Base-by-base conservation (phyloP, 768 basidiomycete genomes). In the Cystobasidium ongulense region DNA sequence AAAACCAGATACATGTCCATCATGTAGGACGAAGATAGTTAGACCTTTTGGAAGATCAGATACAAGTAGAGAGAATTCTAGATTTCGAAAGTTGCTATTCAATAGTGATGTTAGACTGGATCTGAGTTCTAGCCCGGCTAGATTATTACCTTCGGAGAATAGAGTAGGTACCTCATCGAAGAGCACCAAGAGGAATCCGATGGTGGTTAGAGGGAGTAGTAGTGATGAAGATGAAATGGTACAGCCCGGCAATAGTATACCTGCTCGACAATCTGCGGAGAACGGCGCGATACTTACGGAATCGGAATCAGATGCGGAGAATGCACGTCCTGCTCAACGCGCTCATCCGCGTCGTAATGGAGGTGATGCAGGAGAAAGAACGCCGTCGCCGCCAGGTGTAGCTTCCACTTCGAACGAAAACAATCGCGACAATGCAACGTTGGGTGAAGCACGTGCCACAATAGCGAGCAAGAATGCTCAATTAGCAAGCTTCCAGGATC, bases 51-150 rank as follows among this genome's bases (percentile, higher is more conserved):
- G 39, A 43, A n/a, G 31, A 23, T 29, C 13, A 17, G 53, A 46
- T 43, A 59, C 57, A 10, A 68, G 41, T 41, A 64, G 39, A 46
- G 43, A 64, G 27, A 64, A 46, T 68, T 50, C 66, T 13, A 39
- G 66, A 39, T 68, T 68, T 50, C 8, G 50, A 35, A 68, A 54
- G 23, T 27, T 68, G n/a, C 25, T 68, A 4, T 68, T 68, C 18
- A 52, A 43, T 64, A 36, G 63, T 31, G 63, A 64, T 10, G 46
- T 43, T 41, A 52, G 21, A 68, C 17, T 43, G 15, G 46, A 52
- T 39, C 23, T 29, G 15, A 53, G 27, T 50, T 11, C 46, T 27
- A 68, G 66, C 29, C 63, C 63, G 36, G 63, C 36, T 36, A 64
- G 27, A 64, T n/a, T 39, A 64, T 21, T 50, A 50, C 21, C 46